Evolutionary conservation across 2,329 filamentous ascomycete genomes (phyloP), one percentile per base, ranked within the genome.

Genomic region (Gyromitra esculenta): DNA sequence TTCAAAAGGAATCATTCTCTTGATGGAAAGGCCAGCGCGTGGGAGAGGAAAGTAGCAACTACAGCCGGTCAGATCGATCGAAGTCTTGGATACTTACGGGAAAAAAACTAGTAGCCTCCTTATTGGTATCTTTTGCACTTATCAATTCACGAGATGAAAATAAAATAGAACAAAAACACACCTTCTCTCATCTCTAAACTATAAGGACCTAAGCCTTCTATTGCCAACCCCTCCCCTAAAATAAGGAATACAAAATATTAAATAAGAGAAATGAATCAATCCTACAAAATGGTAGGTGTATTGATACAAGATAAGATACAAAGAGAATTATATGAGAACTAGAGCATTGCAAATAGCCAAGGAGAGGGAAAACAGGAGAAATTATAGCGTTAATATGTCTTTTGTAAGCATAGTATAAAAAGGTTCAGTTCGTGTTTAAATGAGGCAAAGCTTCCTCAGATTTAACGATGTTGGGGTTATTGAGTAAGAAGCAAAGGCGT

Each of bases 171-270:
- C 52, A 68, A 35, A 57, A 59, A 35, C 50, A 72, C 60, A 8
- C 31, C 9, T 62, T 41, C 41, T 68, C 39, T 37, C 39, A 39
- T 25, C 56, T 70, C 67, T 70, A 70, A 41, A 63, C 67, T 56
- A 60, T 35, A 57, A 65, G 3, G 59, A 54, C 56, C 48, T 59
- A 15, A 54, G 18, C 56, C 72, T 31, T 69, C 48, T 63, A 64
- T 54, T 31, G 25, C 25, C 25, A 31, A 31, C 25, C 37, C 59
- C 35, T 67, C 37, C 52, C 62, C 43, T 52, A 41, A 68, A 70
- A 68, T 21, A 66, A 50, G 31, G 31, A 68, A 68, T 67, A 67
- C n/a, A 62, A 60, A 65, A n/a, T 39, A 73, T 31, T 43, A 68
- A 67, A 35, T 67, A 67, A 45, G n/a, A n/a, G 41, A 52, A 68